Percentiles rank a stretch among this genome's conserved stretches.
These are phyloP conservation scores for Epichloe uncinata DNA, from an alignment of 2,329 filamentous ascomycete species.

Conservation along the genomic window DNA sequence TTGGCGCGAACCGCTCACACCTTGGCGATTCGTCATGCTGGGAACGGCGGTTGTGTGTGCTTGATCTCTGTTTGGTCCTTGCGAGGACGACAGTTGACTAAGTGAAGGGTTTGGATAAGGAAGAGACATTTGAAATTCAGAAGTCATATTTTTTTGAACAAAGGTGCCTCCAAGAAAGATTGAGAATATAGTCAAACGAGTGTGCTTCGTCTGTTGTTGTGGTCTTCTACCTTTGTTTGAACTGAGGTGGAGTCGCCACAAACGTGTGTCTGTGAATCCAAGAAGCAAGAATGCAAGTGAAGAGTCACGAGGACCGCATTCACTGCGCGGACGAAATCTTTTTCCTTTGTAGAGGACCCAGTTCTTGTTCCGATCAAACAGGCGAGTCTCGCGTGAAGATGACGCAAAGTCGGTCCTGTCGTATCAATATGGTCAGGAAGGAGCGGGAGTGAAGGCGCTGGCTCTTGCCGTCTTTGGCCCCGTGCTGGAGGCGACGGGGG, in stretches of 20 bases:
- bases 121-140: slow-evolving; percentile 17
- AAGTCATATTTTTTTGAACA: slow-evolving; percentile 11
- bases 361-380: background rate
- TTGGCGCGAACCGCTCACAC: slow-evolving; percentile 12
- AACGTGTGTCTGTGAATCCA: slow-evolving; percentile 3
- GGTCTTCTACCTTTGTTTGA: background rate
- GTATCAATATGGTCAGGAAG: background rate
- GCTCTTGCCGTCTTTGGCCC: background rate
- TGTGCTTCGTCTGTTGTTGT: slow-evolving; percentile 1
- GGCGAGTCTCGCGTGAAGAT: slow-evolving; percentile 2
- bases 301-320: background rate
- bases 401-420: slow-evolving; percentile 1
- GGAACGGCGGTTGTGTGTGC: background rate
- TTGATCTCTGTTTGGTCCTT: slow-evolving; percentile 1
- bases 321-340: background rate
- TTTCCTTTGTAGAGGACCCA: background rate
- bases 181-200: background rate
- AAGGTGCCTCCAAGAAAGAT: background rate
- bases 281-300: background rate
- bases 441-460: background rate
- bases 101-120: slow-evolving; percentile 21
- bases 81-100: slow-evolving; percentile 16
- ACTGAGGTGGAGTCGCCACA: background rate
- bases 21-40: background rate
- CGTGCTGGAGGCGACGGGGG: background rate